Base-by-base conservation (phyloP, 2,329 filamentous ascomycete species). In the Sporothrix luriei region DNA sequence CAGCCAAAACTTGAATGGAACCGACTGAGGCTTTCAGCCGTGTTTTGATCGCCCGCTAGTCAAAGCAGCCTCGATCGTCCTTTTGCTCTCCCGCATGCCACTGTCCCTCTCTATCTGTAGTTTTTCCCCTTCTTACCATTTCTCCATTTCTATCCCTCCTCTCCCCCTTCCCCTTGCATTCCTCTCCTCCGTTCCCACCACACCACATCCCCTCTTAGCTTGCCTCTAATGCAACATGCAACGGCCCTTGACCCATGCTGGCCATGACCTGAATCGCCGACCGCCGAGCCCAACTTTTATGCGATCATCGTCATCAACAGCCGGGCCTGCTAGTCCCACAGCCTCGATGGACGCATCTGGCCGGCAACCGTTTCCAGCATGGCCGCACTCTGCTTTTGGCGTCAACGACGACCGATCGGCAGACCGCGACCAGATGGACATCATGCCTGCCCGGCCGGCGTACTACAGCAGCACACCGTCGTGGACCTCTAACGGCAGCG, bases 401-500 rank as follows among this genome's bases (percentile, higher is more conserved):
- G 29, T 52, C 9, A 24, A 46, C 33, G 54, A 24, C 11, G 38
- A 49, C 40, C 19, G 49, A 10, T 49, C 40, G 6, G 29, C 24
- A 2, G 49, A 38, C 46, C 9, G 21, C n/a, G 16, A 5, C 29
- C 46, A 33, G 14, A 16, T 26, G 19, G n/a, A 26, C 49, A 14
- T 16, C 43, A 26, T 54, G 7, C 43, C 70, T 24, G 64, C 51
- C 40, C 26, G 64, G 14, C 62, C 51, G 13, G 6, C n/a, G 9
- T 43, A 13, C 33, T 61, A 46, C 48, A 26, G 66, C 67, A 84
- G 79, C 72, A 87, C 84, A 75, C 83, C 81, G 54, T 88, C 85
- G 3, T 89, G 87, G 87, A 83, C 84, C 0, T 84, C 85, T 21
- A 85, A 84, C 54, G 86, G 83, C 69, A 84, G 82, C 51, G 85